Conservation (phyloP, 2,329 filamentous ascomycete species). For the Peltaster fructicola region DNA sequence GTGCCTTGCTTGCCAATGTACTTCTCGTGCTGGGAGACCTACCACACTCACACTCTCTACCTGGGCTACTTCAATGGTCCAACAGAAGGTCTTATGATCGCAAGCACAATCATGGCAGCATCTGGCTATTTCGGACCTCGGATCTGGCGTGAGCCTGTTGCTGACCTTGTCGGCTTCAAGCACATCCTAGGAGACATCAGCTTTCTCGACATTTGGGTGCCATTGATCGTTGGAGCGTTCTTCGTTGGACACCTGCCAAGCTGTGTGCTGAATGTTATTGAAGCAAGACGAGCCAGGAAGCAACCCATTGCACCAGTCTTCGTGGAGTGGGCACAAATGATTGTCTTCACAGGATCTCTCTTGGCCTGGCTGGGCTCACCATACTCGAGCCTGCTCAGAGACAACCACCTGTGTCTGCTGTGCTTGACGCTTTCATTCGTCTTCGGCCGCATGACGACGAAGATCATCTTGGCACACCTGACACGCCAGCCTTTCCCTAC, state of each 20-base stretch:
- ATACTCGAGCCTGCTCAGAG: conserved; percentile 58
- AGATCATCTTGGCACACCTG: conserved; percentile 93
- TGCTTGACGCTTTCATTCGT: conserved; percentile 92
- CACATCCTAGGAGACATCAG: conserved; percentile 51
- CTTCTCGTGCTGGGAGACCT: conserved; percentile 99
- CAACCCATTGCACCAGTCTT: conserved; percentile 69
- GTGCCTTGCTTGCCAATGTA: conserved; percentile 94
- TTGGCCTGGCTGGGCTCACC: conserved; percentile 80
- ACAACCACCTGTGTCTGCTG: conserved; percentile 83
- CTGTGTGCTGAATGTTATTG: conserved; percentile 71
- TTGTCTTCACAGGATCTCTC: conserved; percentile 58
- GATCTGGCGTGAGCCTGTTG: conserved; percentile 66
- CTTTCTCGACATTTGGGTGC: conserved; percentile 80
- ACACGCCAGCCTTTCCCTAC: conserved; percentile 88
- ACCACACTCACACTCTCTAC: conserved; percentile 94
- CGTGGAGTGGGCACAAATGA: conserved; percentile 84
- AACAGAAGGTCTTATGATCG: conserved; percentile 85
- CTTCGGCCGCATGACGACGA: conserved; percentile 94
- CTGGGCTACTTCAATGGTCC: conserved; percentile 94
- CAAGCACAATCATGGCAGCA: conserved; percentile 66
- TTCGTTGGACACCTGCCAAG: conserved; percentile 57
- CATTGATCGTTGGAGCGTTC: conserved; percentile 30
- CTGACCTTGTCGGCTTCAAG: conserved; percentile 45
- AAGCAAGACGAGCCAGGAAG: conserved; percentile 52
- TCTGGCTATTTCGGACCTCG: conserved; percentile 77